Conservation (phyloP, 306 rosid species). For the Prunus kanzakura region DNA sequence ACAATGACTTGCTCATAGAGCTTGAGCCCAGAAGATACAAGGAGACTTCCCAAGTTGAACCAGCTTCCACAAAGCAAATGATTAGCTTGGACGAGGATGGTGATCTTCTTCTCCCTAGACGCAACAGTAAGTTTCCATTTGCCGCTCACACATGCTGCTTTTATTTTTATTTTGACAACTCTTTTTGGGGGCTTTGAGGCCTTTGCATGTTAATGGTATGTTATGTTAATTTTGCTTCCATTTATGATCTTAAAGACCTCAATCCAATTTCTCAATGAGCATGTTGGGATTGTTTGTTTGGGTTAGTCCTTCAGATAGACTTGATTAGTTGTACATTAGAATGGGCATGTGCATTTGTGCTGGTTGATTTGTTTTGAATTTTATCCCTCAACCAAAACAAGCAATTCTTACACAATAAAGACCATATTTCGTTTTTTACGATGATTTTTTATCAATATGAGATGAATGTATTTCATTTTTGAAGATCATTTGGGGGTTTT, state of each 20-base stretch:
- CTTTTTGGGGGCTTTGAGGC: no score
- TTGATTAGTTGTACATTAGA: neutral
- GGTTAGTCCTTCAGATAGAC: neutral
- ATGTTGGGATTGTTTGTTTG: neutral
- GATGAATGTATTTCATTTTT: neutral
- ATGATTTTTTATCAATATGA: no score
- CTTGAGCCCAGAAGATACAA: neutral
- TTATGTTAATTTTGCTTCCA: neutral
- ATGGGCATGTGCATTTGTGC: neutral
- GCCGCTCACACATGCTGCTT: neutral
- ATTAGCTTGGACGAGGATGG: conserved; percentile 61
- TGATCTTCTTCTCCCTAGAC: conserved; percentile 73
- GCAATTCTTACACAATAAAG: neutral
- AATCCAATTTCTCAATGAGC: neutral
- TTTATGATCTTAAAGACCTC: neutral
- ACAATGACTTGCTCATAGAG: conserved; percentile 24
- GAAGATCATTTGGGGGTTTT: neutral
- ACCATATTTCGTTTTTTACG: neutral
- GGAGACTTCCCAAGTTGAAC: conserved; percentile 26
- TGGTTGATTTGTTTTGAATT: neutral
- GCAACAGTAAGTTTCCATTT: conserved; percentile 37
- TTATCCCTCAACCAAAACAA: neutral
- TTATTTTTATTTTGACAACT: neutral
- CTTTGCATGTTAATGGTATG: no score
- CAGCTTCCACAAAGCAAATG: conserved; percentile 15